Evolutionary conservation across 257 asterid species (phyloP).

Genomic region (Ilex asprella): DNA sequence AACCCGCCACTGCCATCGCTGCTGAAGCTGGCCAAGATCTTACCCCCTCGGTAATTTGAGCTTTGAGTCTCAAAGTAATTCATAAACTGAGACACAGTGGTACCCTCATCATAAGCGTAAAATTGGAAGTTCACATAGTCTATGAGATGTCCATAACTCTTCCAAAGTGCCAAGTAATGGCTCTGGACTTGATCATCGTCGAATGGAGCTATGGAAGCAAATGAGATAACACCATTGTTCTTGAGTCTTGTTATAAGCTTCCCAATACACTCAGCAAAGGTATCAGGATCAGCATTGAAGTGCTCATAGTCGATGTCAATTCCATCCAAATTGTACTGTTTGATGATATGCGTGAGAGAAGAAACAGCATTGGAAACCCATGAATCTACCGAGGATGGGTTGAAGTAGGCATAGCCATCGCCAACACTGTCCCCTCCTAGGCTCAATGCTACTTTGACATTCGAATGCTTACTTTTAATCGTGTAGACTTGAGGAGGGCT

Average conservation of each 20-base stretch:
- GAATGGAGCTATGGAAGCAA: constrained; percentile 74
- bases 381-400: constrained; percentile 37
- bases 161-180: constrained; percentile 68
- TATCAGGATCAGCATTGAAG: constrained; percentile 37
- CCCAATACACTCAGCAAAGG: constrained; percentile 53
- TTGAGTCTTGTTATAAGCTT: constrained; percentile 36
- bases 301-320: constrained; percentile 78
- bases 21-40: constrained; percentile 45
- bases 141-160: constrained; percentile 30
- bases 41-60: constrained; percentile 47
- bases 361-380: constrained; percentile 79
- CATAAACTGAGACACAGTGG: constrained; percentile 50
- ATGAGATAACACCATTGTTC: constrained; percentile 44
- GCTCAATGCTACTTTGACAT: constrained; percentile 57
- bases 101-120: constrained; percentile 64
- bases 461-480: constrained; percentile 40
- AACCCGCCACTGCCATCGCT: constrained; percentile 64
- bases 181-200: constrained; percentile 60
- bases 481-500: constrained; percentile 41
- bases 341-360: constrained; percentile 48
- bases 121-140: constrained; percentile 80
- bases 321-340: constrained; percentile 49
- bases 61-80: constrained; percentile 42
- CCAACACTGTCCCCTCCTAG: constrained; percentile 74
- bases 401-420: constrained; percentile 38